Percentiles rank a stretch among this genome's conserved stretches.
phyloP scores from a whole-genome alignment of 495 filamentous ascomycete genomes.

The Neurospora pannonica region DNA sequence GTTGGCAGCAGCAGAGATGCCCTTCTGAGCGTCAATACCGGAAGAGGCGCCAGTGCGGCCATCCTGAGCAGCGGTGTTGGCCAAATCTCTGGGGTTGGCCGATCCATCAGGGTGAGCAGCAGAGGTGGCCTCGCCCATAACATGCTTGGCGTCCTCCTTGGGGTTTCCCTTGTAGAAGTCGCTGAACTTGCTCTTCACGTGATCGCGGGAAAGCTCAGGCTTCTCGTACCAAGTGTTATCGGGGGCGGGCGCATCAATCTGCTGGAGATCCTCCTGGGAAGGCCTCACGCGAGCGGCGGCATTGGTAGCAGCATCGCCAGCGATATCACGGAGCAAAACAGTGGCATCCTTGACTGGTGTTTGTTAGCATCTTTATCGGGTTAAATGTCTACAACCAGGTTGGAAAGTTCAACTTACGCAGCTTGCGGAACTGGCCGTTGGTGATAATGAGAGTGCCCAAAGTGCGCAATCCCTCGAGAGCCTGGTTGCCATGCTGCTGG shows the following conservation, averaged over 20 bases:
- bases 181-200: slow-evolving; percentile 57
- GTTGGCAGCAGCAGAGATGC: slow-evolving; percentile 38
- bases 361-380: slow-evolving; percentile 34
- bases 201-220: slow-evolving; percentile 65
- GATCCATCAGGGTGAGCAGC: slow-evolving; percentile 19
- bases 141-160: slow-evolving; percentile 46
- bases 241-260: slow-evolving; percentile 74
- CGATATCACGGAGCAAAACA: slow-evolving; percentile 76
- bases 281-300: slow-evolving; percentile 74
- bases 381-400: background rate
- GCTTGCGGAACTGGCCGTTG: slow-evolving; percentile 94
- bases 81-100: slow-evolving; percentile 14
- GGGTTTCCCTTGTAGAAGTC: slow-evolving; percentile 41
- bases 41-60: slow-evolving; percentile 22
- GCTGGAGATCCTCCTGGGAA: slow-evolving; percentile 60
- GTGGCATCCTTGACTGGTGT: slow-evolving; percentile 83
- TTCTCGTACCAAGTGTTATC: slow-evolving; percentile 92
- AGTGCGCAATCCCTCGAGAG: slow-evolving; percentile 76
- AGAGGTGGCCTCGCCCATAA: slow-evolving; percentile 15
- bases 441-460: slow-evolving; percentile 84
- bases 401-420: slow-evolving; percentile 49
- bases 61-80: slow-evolving; percentile 16
- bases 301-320: slow-evolving; percentile 77
- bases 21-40: slow-evolving; percentile 46
- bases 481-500: slow-evolving; percentile 70